Evolutionary conservation across 768 basidiomycete species (phyloP).

Genomic region (Lactarius sp.): DNA sequence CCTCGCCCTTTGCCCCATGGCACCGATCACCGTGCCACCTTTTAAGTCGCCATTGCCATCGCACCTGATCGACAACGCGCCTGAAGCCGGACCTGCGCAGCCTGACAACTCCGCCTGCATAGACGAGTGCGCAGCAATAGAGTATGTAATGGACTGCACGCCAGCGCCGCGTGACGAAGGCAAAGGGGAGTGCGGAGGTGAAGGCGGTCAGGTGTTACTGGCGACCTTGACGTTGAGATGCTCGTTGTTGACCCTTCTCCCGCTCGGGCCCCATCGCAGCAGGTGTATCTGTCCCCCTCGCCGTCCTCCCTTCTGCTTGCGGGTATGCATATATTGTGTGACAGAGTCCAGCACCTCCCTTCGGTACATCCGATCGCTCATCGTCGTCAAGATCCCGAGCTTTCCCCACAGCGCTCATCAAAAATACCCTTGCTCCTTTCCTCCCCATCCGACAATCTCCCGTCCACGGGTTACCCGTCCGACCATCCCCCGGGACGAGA

Average conservation of each 20-base stretch:
- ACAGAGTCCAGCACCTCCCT: neutral
- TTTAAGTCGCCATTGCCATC: neutral
- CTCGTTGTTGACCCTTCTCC: neutral
- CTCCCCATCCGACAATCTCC: neutral
- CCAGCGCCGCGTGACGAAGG: neutral
- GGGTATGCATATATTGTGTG: slow-evolving; percentile 1
- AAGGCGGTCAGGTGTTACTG: neutral
- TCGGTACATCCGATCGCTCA: neutral
- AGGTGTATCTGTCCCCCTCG: neutral
- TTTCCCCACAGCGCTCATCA: neutral
- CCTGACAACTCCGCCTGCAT: neutral
- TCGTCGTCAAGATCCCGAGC: neutral
- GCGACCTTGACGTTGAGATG: neutral
- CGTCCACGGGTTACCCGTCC: neutral
- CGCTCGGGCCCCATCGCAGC: neutral
- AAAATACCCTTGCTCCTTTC: slow-evolving; percentile 13
- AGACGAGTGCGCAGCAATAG: neutral
- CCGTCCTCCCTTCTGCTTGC: neutral
- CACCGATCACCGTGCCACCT: neutral
- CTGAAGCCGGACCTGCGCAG: neutral
- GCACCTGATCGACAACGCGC: neutral
- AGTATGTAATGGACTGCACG: neutral
- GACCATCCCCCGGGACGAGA: neutral
- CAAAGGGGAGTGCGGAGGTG: neutral
- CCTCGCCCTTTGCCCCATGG: slow-evolving; percentile 11